These are phyloP conservation scores for Geotrichum candidum DNA, from an alignment of 1,139 yeast species.

Conservation along the genomic window DNA sequence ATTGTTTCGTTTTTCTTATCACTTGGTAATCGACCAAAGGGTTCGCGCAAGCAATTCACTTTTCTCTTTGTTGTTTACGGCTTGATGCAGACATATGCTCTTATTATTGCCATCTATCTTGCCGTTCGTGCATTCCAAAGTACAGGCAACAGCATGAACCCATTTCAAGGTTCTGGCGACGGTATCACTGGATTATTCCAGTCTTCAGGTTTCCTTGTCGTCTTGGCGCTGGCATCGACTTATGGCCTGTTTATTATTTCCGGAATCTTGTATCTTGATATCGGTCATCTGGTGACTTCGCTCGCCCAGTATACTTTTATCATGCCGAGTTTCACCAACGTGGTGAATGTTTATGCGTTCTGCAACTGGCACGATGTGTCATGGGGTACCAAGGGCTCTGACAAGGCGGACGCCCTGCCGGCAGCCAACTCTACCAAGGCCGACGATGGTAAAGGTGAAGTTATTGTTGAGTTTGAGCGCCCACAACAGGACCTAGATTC, in stretches of 20 bases:
- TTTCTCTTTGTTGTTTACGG: conserved; percentile 36
- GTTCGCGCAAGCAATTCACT: conserved; percentile 34
- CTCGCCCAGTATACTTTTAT: conserved; percentile 78
- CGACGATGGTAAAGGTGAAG: conserved; percentile 61
- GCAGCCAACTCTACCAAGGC: conserved; percentile 47
- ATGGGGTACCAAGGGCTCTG: conserved; percentile 96
- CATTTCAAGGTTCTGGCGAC: background rate
- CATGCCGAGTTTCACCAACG: conserved; percentile 86
- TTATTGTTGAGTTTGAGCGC: conserved; percentile 63
- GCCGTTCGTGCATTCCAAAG: conserved; percentile 34
- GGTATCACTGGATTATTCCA: conserved; percentile 6
- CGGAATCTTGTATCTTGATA: conserved; percentile 69
- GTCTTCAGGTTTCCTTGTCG: conserved; percentile 43
- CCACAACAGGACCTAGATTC: conserved; percentile 63
- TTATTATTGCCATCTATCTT: conserved; percentile 36
- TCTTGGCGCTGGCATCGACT: conserved; percentile 79
- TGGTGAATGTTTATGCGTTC: conserved; percentile 70
- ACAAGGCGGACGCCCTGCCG: conserved; percentile 55
- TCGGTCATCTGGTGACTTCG: conserved; percentile 91
- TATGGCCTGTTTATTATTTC: conserved; percentile 79
- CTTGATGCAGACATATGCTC: conserved; percentile 36
- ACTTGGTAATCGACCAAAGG: conserved; percentile 41
- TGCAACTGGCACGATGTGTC: conserved; percentile 95
- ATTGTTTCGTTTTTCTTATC: conserved; percentile 39
- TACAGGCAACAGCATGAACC: conserved; percentile 13